Evolutionary conservation across 148 eudicot genomes (phyloP).

Genomic region (Fagopyrum tataricum): DNA sequence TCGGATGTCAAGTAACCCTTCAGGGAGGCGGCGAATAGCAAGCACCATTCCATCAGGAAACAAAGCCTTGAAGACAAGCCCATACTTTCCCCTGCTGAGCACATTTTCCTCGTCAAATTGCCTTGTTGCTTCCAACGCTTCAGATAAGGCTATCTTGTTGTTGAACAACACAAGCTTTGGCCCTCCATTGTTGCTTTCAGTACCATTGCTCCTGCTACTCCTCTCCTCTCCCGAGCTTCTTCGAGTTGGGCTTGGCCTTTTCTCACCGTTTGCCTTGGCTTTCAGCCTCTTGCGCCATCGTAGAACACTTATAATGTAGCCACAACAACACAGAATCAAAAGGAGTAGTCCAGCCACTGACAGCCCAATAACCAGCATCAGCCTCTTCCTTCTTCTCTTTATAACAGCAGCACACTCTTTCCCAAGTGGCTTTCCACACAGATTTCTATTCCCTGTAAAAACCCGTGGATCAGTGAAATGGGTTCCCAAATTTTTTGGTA

Average conservation of each 20-base stretch:
- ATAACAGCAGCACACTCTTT: slow-evolving; percentile 33
- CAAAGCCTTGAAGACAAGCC: slow-evolving; percentile 59
- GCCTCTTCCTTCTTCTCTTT: slow-evolving; percentile 28
- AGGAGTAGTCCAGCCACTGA: slow-evolving; percentile 39
- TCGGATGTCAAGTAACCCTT: slow-evolving; percentile 35
- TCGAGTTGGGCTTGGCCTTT: slow-evolving; percentile 59
- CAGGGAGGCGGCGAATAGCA: slow-evolving; percentile 53
- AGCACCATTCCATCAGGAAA: slow-evolving; percentile 70
- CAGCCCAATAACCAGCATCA: slow-evolving; percentile 39
- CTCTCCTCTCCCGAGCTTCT: slow-evolving; percentile 52
- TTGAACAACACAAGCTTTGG: slow-evolving; percentile 85
- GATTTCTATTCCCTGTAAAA: slow-evolving; percentile 34
- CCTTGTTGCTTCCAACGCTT: slow-evolving; percentile 73
- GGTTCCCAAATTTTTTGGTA: slow-evolving; percentile 46
- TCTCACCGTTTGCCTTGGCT: slow-evolving; percentile 37
- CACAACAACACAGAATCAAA: slow-evolving; percentile 48
- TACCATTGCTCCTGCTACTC: slow-evolving; percentile 44
- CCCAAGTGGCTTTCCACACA: slow-evolving; percentile 63
- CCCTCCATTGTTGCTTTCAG: slow-evolving; percentile 42
- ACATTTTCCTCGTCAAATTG: slow-evolving; percentile 81
- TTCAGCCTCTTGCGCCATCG: slow-evolving; percentile 61
- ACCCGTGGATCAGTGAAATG: slow-evolving; percentile 40
- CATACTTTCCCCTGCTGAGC: slow-evolving; percentile 53
- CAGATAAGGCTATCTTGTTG: slow-evolving; percentile 61
- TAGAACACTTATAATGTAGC: slow-evolving; percentile 41